These are phyloP conservation scores for Colletotrichum theobromicola DNA, from an alignment of 2,329 filamentous ascomycete genomes.

Conservation along the genomic window DNA sequence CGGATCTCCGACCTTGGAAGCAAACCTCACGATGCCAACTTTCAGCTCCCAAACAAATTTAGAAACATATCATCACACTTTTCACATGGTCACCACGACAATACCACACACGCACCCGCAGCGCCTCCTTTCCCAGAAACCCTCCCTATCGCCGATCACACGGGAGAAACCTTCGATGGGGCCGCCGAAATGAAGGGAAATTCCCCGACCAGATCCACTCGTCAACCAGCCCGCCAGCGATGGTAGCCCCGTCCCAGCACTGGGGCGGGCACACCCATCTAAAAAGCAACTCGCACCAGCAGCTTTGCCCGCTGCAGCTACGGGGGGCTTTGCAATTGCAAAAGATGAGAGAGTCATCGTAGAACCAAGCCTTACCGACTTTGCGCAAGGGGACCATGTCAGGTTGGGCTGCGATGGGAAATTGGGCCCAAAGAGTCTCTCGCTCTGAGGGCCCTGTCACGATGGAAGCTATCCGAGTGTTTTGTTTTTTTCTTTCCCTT, in stretches of 20 bases:
- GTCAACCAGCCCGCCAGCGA: neutral
- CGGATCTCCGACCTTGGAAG: neutral
- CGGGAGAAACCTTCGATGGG: slow-evolving; percentile 10
- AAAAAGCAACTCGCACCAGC: neutral
- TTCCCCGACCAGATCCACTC: slow-evolving; percentile 12
- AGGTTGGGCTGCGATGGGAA: slow-evolving; percentile 10
- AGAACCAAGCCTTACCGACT: neutral
- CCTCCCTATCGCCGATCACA: neutral
- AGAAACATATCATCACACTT: neutral
- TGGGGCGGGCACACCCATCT: neutral
- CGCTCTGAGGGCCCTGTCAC: neutral
- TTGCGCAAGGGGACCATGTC: slow-evolving; percentile 3
- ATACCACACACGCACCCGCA: neutral
- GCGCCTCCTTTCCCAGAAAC: neutral
- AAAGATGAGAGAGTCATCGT: neutral
- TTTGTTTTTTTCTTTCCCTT: too few species aligned
- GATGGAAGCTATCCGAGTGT: neutral
- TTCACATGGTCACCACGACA: neutral
- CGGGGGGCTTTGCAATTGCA: too few species aligned
- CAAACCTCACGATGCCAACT: neutral
- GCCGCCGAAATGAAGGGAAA: neutral
- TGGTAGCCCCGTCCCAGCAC: neutral
- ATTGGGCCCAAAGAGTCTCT: neutral
- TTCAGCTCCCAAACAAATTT: neutral
- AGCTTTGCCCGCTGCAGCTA: neutral